Percentiles rank a stretch among this genome's conserved stretches.
phyloP scores from a whole-genome alignment of 1,284 basidiomycete species.

The Ustilago crameri region DNA sequence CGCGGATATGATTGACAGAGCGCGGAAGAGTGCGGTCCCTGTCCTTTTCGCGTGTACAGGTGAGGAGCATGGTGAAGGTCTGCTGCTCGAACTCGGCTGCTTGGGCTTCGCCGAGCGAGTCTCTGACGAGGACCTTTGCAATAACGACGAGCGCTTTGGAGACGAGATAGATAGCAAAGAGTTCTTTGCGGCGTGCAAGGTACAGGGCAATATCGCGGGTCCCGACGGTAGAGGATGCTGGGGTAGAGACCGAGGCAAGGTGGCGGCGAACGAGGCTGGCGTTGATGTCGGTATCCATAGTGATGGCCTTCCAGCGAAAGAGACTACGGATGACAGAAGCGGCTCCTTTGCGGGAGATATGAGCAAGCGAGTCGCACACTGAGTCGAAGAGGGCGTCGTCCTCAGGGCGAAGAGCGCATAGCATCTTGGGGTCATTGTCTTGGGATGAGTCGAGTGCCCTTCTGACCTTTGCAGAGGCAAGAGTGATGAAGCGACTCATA shows the following conservation, averaged over 20 bases:
- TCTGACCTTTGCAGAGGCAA: conserved; percentile 50
- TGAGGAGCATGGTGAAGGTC: conserved; percentile 59
- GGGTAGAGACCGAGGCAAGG: conserved; percentile 16
- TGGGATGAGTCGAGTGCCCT: conserved; percentile 43
- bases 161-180: conserved; percentile 51
- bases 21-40: conserved; percentile 44
- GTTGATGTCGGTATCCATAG: conserved; percentile 36
- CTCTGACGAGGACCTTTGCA: conserved; percentile 29
- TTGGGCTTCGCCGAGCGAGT: conserved; percentile 39
- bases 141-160: conserved; percentile 43
- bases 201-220: conserved; percentile 47
- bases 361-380: conserved; percentile 81
- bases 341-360: conserved; percentile 84
- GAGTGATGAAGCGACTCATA: conserved; percentile 55
- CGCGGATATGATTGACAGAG: conserved; percentile 48
- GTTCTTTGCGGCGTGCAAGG: conserved; percentile 48
- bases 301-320: conserved; percentile 79
- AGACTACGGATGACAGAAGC: conserved; percentile 87
- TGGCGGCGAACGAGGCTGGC: conserved; percentile 42
- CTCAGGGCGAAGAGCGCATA: conserved; percentile 74
- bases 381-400: conserved; percentile 83
- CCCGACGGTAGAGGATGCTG: conserved; percentile 9
- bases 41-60: conserved; percentile 57
- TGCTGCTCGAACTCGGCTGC: conserved; percentile 47
- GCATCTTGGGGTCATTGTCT: conserved; percentile 45